Base-by-base conservation (phyloP, 2,329 filamentous ascomycete genomes). In the Hymenoscyphus repandus region DNA sequence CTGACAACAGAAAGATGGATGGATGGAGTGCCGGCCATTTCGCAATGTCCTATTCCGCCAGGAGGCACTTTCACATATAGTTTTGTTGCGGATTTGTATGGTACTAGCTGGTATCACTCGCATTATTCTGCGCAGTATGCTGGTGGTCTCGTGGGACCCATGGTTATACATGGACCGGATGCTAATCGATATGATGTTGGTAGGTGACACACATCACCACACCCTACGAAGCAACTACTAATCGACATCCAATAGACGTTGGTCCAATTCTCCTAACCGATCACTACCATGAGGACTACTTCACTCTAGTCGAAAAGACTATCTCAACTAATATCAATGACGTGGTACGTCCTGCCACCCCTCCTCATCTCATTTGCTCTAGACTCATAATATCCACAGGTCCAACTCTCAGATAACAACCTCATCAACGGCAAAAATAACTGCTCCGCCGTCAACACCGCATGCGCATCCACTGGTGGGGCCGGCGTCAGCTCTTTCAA, bases 41-140 rank as follows among this genome's bases (percentile, higher is more conserved):
- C 74, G 4, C 83, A 89, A 65, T 90, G 85, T 57, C 83, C 85
- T 2, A 80, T 88, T 49, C 68, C 78, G 0, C 75, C 77, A 0
- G 77, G 59, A 50, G 50, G 52, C 20, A 55, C 37, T 10, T 64
- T 64, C 43, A 62, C 56, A 33, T 66, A 66, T 48, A 49, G 42
- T 2, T 66, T 66, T 51, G 37, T 54, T 22, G 60, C 58, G 12
- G 57, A 62, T 44, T 50, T 56, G 2, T 65, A 80, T 63, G 77
- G 81, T 4, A 69, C 75, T 0, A 70, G 70, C 2, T 83, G 79
- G 78, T 84, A 83, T 51, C 82, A 85, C 63, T 79, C 75, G 1
- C 82, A 85, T 61, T 78, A 78, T 59, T 69, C 69, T 33, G 63
- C 66, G 11, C 72, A 74, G 55, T 73, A 74, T 52, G 72, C 56